A percentile compares a stretch with the other conserved stretches of the same genome.
Conservation (phyloP, 169 alveolate species). For the Amoebophrya sp. region DNA sequence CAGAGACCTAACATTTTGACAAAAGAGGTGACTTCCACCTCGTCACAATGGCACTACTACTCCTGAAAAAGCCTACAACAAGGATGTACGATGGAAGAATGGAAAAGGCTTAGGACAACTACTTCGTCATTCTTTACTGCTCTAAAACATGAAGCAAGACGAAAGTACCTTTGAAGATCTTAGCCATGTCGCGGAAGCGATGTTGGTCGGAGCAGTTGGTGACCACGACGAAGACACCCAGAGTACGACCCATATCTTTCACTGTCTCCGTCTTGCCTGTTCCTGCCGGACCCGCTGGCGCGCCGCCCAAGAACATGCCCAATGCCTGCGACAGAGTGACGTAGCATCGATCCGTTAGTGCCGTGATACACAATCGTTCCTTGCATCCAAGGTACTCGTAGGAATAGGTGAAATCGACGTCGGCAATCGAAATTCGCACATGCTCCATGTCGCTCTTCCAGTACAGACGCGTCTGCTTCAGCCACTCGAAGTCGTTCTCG, state of each 20-base stretch:
- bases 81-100: not conserved
- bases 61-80: no score
- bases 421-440: constrained; percentile 78
- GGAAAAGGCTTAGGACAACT: not conserved
- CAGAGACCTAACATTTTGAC: constrained; percentile 60
- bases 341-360: constrained; percentile 88
- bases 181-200: constrained; percentile 89
- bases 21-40: no score
- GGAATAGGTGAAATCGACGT: constrained; percentile 84
- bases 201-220: constrained; percentile 91
- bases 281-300: constrained; percentile 98
- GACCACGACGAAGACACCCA: constrained; percentile 90
- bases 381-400: constrained; percentile 89
- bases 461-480: constrained; percentile 79
- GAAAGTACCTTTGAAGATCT: constrained; percentile 79
- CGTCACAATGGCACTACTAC: no score
- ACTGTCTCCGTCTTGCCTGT: constrained; percentile 95
- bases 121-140: not conserved
- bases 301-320: constrained; percentile 92
- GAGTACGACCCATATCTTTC: constrained; percentile 87
- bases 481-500: constrained; percentile 90
- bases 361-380: constrained; percentile 88
- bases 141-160: constrained; percentile 31
- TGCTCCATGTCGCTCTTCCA: constrained; percentile 80
- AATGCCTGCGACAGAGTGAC: constrained; percentile 82